Percentiles rank a stretch among this genome's conserved stretches.
Evolutionary conservation across 495 filamentous ascomycete genomes (phyloP).

Genomic region (Rostrohypoxylon terebratum): DNA sequence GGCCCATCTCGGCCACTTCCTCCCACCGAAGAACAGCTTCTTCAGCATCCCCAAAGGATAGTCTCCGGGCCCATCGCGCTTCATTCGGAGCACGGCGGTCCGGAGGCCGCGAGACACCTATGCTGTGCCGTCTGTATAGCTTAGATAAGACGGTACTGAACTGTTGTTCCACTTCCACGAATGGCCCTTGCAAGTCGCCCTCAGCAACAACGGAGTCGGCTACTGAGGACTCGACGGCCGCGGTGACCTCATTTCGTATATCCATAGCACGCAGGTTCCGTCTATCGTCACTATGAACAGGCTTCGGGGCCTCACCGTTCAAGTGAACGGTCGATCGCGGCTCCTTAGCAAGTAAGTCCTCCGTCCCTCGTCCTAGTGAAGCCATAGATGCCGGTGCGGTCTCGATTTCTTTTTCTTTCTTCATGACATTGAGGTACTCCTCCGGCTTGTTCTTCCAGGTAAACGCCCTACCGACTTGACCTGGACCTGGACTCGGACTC

Average conservation of each 20-base stretch:
- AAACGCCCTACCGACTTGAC: slow-evolving; percentile 58
- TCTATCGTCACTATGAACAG: slow-evolving; percentile 38
- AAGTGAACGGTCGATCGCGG: slow-evolving; percentile 11
- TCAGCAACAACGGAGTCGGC: slow-evolving; percentile 60
- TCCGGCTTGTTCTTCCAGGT: slow-evolving; percentile 68
- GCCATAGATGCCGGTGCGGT: slow-evolving; percentile 37
- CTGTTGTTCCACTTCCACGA: slow-evolving; percentile 53
- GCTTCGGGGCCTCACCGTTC: slow-evolving; percentile 34
- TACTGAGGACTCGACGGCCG: slow-evolving; percentile 50
- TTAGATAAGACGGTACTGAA: slow-evolving; percentile 35
- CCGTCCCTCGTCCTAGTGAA: slow-evolving; percentile 2
- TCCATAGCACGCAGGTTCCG: slow-evolving; percentile 31
- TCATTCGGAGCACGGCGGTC: slow-evolving; percentile 59
- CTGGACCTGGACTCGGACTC: slow-evolving; percentile 38
- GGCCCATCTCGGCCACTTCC: slow-evolving; percentile 55
- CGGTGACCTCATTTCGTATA: slow-evolving; percentile 36
- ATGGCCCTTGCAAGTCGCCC: slow-evolving; percentile 55
- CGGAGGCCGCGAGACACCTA: slow-evolving; percentile 52
- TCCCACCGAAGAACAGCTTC: slow-evolving; percentile 83
- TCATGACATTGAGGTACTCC: slow-evolving; percentile 61
- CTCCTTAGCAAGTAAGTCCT: slow-evolving; percentile 33
- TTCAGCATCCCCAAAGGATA: slow-evolving; percentile 92
- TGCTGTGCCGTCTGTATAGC: slow-evolving; percentile 63
- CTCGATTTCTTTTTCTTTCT: slow-evolving; percentile 48
- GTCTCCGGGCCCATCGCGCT: slow-evolving; percentile 77